Percentiles rank a stretch among this genome's conserved stretches.
phyloP scores from a whole-genome alignment of 352 stramenopile genomes.

The Phytophthora melonis region DNA sequence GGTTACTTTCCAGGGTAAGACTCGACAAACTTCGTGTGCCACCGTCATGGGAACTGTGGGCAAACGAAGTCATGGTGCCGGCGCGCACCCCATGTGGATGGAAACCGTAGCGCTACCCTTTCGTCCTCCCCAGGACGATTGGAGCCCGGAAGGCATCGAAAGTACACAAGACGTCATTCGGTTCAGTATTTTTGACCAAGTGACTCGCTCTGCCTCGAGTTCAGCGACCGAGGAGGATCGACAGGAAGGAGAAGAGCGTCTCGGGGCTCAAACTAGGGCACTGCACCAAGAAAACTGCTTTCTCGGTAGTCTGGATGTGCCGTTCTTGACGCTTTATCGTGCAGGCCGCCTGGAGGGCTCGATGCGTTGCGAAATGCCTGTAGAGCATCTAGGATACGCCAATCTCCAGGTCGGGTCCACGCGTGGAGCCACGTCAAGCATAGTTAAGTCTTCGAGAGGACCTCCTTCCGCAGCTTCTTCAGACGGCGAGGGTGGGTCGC shows the following conservation, averaged over 20 bases:
- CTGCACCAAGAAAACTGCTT: constrained; percentile 85
- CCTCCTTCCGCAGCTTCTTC: constrained; percentile 23
- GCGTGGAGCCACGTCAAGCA: constrained; percentile 10
- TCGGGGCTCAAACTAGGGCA: constrained; percentile 39
- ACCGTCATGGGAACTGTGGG: constrained; percentile 20
- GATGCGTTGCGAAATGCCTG: constrained; percentile 83
- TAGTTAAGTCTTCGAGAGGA: constrained; percentile 8
- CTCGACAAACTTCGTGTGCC: constrained; percentile 68
- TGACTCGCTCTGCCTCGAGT: constrained; percentile 48
- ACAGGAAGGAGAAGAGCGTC: constrained; percentile 36
- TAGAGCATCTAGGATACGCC: constrained; percentile 89
- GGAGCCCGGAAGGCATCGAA: constrained; percentile 74
- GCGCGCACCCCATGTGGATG: constrained; percentile 89
- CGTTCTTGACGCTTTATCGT: constrained; percentile 90
- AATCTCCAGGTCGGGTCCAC: constrained; percentile 42
- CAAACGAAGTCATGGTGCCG: constrained; percentile 8
- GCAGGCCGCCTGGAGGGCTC: constrained; percentile 81
- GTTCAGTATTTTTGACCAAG: constrained; percentile 92
- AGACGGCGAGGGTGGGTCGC: constrained; percentile 22
- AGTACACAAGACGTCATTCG: constrained; percentile 81
- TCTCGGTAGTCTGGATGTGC: constrained; percentile 85
- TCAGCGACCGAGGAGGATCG: constrained; percentile 38
- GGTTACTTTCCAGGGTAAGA: constrained; percentile 84
- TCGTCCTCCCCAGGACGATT: constrained; percentile 81
- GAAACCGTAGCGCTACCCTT: constrained; percentile 93